These are phyloP conservation scores for Capronia americana DNA, from an alignment of 2,329 filamentous ascomycete genomes.

Conservation along the genomic window DNA sequence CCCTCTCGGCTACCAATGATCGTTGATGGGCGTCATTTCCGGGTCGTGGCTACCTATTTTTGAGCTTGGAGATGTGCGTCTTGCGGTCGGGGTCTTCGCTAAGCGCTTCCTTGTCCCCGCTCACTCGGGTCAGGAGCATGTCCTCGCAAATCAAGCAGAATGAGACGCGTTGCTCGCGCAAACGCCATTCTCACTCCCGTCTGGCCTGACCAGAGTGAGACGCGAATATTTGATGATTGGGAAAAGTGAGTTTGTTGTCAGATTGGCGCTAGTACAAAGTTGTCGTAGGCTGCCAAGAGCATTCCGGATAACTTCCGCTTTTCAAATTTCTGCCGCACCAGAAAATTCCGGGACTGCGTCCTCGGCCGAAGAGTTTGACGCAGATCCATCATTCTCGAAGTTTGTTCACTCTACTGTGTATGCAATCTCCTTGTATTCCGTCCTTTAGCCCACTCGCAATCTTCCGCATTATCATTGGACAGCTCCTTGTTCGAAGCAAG, in stretches of 20 bases:
- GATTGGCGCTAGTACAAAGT: not conserved
- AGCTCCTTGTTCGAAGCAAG: not conserved
- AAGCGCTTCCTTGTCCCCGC: constrained; percentile 6
- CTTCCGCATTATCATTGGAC: not conserved
- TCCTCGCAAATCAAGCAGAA: not conserved
- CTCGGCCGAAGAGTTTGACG: not conserved
- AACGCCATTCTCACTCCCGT: not conserved
- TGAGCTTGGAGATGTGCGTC: constrained; percentile 13
- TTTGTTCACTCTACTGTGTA: too few relatives aligned
- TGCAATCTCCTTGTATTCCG: not conserved
- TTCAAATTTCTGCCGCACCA: not conserved
- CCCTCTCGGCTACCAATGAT: constrained; percentile 10
- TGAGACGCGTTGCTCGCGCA: constrained; percentile 1
- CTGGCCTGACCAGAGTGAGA: not conserved
- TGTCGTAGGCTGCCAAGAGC: not conserved
- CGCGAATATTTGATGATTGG: not conserved
- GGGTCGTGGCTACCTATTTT: constrained; percentile 9
- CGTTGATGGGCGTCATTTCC: constrained; percentile 15
- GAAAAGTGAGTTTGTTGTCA: not conserved
- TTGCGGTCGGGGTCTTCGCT: constrained; percentile 15
- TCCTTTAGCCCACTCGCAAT: not conserved
- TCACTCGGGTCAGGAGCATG: not conserved
- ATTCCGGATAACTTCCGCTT: not conserved
- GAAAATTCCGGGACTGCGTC: not conserved
- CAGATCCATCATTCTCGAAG: not conserved